Evolutionary conservation across 495 filamentous ascomycete species (phyloP).

Genomic region (Aspergillus haitiensis): DNA sequence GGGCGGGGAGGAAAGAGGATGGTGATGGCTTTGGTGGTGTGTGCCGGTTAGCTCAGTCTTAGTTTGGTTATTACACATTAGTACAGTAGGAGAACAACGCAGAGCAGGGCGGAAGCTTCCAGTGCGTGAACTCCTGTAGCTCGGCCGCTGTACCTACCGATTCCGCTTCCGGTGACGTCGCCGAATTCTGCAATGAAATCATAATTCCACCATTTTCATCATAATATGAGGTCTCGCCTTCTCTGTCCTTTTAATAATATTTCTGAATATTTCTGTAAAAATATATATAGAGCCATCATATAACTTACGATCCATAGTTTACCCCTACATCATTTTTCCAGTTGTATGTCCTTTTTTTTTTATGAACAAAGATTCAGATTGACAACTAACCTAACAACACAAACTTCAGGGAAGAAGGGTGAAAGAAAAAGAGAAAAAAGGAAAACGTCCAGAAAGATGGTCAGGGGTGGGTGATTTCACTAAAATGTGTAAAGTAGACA

Average conservation of each 20-base stretch:
- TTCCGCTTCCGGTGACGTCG: constrained; percentile 20
- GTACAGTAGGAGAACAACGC: not conserved
- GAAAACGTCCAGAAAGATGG: constrained; percentile 34
- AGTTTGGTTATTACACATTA: not conserved
- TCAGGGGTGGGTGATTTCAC: constrained; percentile 31
- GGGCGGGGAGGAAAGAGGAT: constrained; percentile 10
- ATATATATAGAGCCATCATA: not conserved
- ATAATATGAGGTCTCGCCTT: no score
- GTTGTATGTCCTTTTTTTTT: constrained; percentile 10
- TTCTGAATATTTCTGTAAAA: no score
- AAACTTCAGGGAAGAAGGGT: constrained; percentile 13
- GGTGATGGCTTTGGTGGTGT: constrained; percentile 15
- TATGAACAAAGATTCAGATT: constrained; percentile 27
- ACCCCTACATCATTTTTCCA: not conserved
- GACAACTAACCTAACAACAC: constrained; percentile 30
- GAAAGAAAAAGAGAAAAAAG: constrained; percentile 16
- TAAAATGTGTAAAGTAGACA: constrained; percentile 31
- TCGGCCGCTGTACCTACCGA: not conserved
- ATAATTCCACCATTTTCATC: not conserved
- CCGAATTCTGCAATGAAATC: constrained; percentile 5
- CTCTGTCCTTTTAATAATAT: no score
- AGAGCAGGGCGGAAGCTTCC: constrained; percentile 19
- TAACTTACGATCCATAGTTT: not conserved
- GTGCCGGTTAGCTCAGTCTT: constrained; percentile 3
- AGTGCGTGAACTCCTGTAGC: not conserved